Percentiles rank a stretch among this genome's conserved stretches.
These are phyloP conservation scores for Ogataea pignaliae DNA, from an alignment of 805 yeast species.

Conservation along the genomic window DNA sequence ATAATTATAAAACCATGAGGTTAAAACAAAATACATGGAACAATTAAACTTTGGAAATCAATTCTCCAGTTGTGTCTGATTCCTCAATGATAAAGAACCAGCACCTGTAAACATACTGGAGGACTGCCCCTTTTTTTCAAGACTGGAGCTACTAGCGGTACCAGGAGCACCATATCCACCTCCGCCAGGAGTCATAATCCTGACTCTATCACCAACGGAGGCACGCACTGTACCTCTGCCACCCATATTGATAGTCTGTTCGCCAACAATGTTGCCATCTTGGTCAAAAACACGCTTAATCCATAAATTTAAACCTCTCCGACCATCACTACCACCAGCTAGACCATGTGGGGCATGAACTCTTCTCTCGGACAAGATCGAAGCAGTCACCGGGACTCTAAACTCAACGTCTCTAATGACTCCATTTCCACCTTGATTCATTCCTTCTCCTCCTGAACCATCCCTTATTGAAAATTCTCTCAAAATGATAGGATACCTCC, in stretches of 20 bases:
- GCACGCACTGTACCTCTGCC: constrained; percentile 65
- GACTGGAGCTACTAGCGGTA: not conserved
- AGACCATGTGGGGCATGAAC: constrained; percentile 83
- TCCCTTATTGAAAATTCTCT: constrained; percentile 65
- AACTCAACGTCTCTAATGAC: constrained; percentile 83
- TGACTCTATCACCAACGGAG: constrained; percentile 58
- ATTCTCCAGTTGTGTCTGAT: constrained; percentile 28
- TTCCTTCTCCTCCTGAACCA: constrained; percentile 80
- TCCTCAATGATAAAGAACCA: constrained; percentile 30
- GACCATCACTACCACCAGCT: constrained; percentile 75
- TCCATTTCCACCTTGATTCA: constrained; percentile 77
- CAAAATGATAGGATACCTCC: constrained; percentile 78
- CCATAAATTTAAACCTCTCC: constrained; percentile 65
- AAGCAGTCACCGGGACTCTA: constrained; percentile 63
- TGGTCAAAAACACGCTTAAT: constrained; percentile 25
- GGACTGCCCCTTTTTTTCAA: constrained; percentile 7
- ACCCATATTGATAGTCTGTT: constrained; percentile 50
- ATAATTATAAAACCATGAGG: not conserved
- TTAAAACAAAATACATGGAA: not conserved
- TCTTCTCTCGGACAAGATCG: constrained; percentile 83
- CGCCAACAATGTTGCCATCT: constrained; percentile 28
- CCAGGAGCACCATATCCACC: constrained; percentile 65
- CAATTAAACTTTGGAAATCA: constrained; percentile 6
- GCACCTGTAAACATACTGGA: constrained; percentile 19
- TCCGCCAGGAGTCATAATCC: constrained; percentile 79